Evolutionary conservation across 805 yeast genomes (phyloP).

Genomic region (Starmerella tilneyi): DNA sequence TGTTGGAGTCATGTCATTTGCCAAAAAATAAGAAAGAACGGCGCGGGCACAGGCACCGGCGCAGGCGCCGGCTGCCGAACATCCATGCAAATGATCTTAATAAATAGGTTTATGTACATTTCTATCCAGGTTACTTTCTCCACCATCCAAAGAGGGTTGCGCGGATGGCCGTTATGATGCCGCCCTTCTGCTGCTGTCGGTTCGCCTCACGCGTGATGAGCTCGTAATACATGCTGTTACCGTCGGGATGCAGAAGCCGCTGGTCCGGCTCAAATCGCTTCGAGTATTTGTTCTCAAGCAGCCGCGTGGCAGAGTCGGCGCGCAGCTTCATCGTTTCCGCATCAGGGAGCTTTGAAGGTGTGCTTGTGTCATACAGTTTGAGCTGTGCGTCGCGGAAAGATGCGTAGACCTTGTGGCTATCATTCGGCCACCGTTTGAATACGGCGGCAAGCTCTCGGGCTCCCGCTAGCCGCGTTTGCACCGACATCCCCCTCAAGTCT

Average conservation of each 20-base stretch:
- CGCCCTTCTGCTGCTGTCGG: constrained; percentile 49
- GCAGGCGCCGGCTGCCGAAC: not conserved
- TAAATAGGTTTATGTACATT: not conserved
- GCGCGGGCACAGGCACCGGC: not conserved
- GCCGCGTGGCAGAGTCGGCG: constrained; percentile 22
- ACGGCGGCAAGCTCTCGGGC: constrained; percentile 24
- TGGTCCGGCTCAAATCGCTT: constrained; percentile 32
- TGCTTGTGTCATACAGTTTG: constrained; percentile 32
- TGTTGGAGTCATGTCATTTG: constrained; percentile 18
- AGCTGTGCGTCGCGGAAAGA: constrained; percentile 41
- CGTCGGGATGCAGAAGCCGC: constrained; percentile 66
- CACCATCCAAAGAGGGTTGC: constrained; percentile 61
- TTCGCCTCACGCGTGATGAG: constrained; percentile 59
- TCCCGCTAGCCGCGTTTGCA: constrained; percentile 20
- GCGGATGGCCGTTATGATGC: constrained; percentile 52
- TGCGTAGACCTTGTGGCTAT: constrained; percentile 38
- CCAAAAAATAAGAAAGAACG: constrained; percentile 22
- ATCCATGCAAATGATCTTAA: not conserved
- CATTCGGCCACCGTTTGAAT: constrained; percentile 32
- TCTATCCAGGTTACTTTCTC: constrained; percentile 16
- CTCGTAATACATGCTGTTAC: constrained; percentile 69
- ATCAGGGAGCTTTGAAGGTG: constrained; percentile 24
- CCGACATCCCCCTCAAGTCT: constrained; percentile 18
- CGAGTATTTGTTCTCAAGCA: constrained; percentile 20
- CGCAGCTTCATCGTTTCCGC: constrained; percentile 25